Evolutionary conservation across 225 moss, liverwort and hornwort genomes (phyloP), one percentile per base, ranked within the genome.

Genomic region (Antitrichia curtipendula): DNA sequence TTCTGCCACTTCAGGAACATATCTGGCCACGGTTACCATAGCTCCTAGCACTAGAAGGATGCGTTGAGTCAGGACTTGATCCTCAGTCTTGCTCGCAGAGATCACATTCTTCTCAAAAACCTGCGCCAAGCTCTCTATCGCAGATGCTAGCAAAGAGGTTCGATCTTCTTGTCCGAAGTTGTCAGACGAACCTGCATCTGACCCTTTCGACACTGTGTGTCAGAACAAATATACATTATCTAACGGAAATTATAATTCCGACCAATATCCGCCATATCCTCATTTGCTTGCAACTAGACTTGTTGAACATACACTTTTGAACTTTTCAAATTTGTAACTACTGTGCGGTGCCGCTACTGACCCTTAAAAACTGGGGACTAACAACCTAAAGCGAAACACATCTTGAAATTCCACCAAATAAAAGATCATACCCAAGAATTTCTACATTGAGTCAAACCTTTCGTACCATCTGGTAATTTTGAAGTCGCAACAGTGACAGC

Each of bases 61-160:
- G 53, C 94, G 95, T 78, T 93, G 93, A 78, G 88, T 81, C 60
- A 93, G 85, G 79, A 89, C 88, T 88, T 89, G 84, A 77, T 92
- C 93, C 75, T 88, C 87, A 84, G 84, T 91, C 70, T 89, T 87
- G 76, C 85, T 75, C 65, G 89, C 89, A 85, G 90, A 72, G 49
- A 71, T 91, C 53, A 93, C 86, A 82, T 87, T 85, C 36, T 73
- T 82, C 50, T 90, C 92, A 79, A 91, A 93, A 58, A 91, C 71
- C 84, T 91, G 92, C 62, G 96, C 93, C 68, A 96, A 83, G 88
- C 94, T 99, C 90, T 96, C 96, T 72, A 96, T 91, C 74, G 94
- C 94, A 85, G 99, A 94, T 82, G 96, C 94, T 86, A 99, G 88
- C 86, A 96, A 74, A 88, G 95, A 91, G 60, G 96, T 92, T 89